A percentile compares a stretch with the other conserved stretches of the same genome.
Conservation (phyloP, 306 rosid genomes). For the Myrica gale region DNA sequence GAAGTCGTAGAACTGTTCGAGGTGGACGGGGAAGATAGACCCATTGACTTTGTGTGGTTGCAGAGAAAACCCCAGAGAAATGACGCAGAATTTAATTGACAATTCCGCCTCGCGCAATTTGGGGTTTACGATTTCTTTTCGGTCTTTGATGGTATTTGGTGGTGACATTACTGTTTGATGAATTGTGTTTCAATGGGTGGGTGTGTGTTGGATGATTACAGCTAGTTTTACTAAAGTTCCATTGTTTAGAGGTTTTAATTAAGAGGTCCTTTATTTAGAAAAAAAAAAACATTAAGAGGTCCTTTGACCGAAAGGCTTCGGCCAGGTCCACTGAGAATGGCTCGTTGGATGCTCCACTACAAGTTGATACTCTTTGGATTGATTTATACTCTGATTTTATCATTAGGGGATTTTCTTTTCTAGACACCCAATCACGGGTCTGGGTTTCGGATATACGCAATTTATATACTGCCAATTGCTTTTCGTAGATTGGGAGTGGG, state of each 20-base stretch:
- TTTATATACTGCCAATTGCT: background rate
- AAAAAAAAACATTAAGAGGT: too few species aligned
- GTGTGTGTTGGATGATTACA: background rate
- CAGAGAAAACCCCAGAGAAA: too few species aligned
- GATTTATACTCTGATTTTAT: background rate
- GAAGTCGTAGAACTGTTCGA: background rate
- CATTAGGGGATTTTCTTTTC: background rate
- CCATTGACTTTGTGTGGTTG: constrained; percentile 27
- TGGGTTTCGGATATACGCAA: too few species aligned
- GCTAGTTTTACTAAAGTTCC: constrained; percentile 20
- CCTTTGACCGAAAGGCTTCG: constrained; percentile 21
- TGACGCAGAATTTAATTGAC: background rate
- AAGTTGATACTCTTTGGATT: background rate
- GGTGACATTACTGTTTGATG: background rate
- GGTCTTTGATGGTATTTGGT: background rate
- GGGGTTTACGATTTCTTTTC: background rate
- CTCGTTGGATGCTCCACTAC: constrained; percentile 11
- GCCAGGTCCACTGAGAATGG: constrained; percentile 22
- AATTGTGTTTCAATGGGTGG: background rate
- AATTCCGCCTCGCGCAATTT: background rate
- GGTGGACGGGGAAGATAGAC: background rate
- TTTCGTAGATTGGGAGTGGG: background rate
- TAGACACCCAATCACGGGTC: constrained; percentile 4
- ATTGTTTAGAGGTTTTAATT: constrained; percentile 4
- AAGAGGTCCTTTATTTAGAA: constrained; percentile 18